These are phyloP conservation scores for Diaporthe vexans DNA, from an alignment of 2,329 filamentous ascomycete genomes.

Conservation along the genomic window DNA sequence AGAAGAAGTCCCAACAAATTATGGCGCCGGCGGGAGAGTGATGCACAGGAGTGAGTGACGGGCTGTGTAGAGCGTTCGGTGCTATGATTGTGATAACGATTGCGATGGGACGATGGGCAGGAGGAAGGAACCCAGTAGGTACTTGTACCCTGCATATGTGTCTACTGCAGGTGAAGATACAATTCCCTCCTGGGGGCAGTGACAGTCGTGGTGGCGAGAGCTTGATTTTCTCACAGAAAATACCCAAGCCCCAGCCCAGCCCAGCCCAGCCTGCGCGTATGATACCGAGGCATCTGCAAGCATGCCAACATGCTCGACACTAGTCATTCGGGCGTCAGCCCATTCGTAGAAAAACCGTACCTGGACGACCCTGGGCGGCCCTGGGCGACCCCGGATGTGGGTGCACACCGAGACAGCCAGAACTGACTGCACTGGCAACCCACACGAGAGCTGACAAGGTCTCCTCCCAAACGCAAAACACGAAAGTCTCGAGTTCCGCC, in stretches of 20 bases:
- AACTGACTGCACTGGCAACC: neutral
- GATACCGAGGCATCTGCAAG: slow-evolving; percentile 32
- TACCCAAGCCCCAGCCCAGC: neutral
- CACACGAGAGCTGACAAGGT: slow-evolving; percentile 16
- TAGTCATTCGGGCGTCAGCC: slow-evolving; percentile 21
- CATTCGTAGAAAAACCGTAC: slow-evolving; percentile 5
- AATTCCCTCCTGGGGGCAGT: slow-evolving; percentile 4
- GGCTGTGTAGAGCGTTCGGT: slow-evolving; percentile 2
- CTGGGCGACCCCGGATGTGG: neutral
- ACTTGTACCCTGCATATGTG: slow-evolving; percentile 20
- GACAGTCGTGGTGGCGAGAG: slow-evolving; percentile 25
- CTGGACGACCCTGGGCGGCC: neutral
- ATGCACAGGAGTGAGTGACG: neutral
- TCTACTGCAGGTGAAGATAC: slow-evolving; percentile 16
- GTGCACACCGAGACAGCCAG: neutral
- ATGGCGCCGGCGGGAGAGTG: slow-evolving; percentile 2
- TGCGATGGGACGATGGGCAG: slow-evolving; percentile 13
- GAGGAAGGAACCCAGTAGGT: slow-evolving; percentile 23
- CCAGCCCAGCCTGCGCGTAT: slow-evolving; percentile 4
- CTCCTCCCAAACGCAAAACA: slow-evolving; percentile 31
- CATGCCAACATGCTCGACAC: slow-evolving; percentile 24
- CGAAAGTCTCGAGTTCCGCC: slow-evolving; percentile 17
- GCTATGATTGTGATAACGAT: slow-evolving; percentile 12
- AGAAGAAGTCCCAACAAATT: slow-evolving; percentile 29
- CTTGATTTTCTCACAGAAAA: slow-evolving; percentile 22